A percentile compares a stretch with the other conserved stretches of the same genome.
These are phyloP conservation scores for Hyphopichia buzzinii DNA, from an alignment of 1,139 yeast species.

Conservation along the genomic window DNA sequence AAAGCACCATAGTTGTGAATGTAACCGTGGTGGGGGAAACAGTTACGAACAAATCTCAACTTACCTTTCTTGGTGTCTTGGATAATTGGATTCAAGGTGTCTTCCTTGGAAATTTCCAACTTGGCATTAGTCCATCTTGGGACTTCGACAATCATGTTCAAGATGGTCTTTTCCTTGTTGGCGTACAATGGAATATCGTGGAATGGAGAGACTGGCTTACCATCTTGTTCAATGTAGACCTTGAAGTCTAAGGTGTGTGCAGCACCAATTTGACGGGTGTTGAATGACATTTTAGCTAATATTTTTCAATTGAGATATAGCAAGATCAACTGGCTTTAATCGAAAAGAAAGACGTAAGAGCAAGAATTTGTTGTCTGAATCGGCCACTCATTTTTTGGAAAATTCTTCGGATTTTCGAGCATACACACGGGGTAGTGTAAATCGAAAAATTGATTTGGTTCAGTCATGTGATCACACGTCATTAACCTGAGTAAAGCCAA, in stretches of 20 bases:
- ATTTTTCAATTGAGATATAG: no score
- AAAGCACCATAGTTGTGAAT: conserved; percentile 92
- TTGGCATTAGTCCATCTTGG: conserved; percentile 97
- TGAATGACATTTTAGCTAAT: conserved; percentile 59
- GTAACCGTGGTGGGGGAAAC: conserved; percentile 90
- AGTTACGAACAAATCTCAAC: conserved; percentile 79
- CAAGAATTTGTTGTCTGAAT: no score
- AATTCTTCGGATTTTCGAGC: not conserved
- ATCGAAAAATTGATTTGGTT: not conserved
- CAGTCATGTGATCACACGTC: conserved; percentile 11
- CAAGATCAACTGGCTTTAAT: no score
- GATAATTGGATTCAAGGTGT: conserved; percentile 78
- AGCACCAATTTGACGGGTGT: conserved; percentile 87
- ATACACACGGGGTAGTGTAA: not conserved
- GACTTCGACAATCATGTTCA: conserved; percentile 89
- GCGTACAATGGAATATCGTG: conserved; percentile 87
- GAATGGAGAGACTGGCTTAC: conserved; percentile 52
- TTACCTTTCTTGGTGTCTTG: conserved; percentile 89
- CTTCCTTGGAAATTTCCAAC: conserved; percentile 79
- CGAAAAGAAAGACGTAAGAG: conserved; percentile 6
- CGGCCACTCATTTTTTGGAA: not conserved
- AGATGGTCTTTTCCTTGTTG: conserved; percentile 58
- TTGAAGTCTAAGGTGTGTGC: conserved; percentile 89
- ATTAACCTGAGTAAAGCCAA: not conserved
- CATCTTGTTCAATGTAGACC: conserved; percentile 57